Evolutionary conservation across 1,284 basidiomycete genomes (phyloP), one percentile per base, ranked within the genome.

Genomic region (Neonothopanus nambi): DNA sequence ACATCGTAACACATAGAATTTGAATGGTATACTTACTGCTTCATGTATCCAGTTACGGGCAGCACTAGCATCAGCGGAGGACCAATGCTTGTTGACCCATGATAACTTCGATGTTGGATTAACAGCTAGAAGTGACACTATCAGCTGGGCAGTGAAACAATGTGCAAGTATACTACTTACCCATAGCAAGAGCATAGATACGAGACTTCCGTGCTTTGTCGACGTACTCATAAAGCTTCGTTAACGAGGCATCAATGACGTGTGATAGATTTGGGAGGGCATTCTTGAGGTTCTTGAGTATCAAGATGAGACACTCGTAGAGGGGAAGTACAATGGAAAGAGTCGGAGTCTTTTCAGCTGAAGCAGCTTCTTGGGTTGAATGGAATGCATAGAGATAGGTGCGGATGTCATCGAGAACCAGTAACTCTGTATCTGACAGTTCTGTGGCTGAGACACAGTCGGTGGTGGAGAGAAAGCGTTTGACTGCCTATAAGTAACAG

Each of bases 131-230:
- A 35, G 26, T 20, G 33, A n/a, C 36, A 37, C 21, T n/a, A 23
- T 20, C 12, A 20, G 13, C n/a, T 13, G 5, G 4, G 12, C 18
- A 18, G 42, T 8, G 41, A 45, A 24, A 33, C 23, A 48, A 9
- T 46, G 20, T 4, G 5, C n/a, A 52, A 48, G 11, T n/a, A 45
- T 37, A 42, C n/a, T 21, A 61, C 63, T 33, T 56, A 73, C 70
- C 57, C 66, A 74, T 71, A 1, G 71, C 65, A 13, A 73, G 57
- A 1, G 57, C 59, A 58, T 73, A 74, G 3, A 70, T 59, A n/a
- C 51, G 54, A 0, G 63, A 67, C 13, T 54, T 59, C 0, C 67
- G 61, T 5, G 66, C 50, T 23, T 62, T 56, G 0, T 7, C 28
- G 5, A 70, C 40, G 41, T 73, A 75, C 48, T 69, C 61, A 7